Evolutionary conservation across 164 flowering plant genomes (phyloP).

Genomic region (Houttuynia cordata): DNA sequence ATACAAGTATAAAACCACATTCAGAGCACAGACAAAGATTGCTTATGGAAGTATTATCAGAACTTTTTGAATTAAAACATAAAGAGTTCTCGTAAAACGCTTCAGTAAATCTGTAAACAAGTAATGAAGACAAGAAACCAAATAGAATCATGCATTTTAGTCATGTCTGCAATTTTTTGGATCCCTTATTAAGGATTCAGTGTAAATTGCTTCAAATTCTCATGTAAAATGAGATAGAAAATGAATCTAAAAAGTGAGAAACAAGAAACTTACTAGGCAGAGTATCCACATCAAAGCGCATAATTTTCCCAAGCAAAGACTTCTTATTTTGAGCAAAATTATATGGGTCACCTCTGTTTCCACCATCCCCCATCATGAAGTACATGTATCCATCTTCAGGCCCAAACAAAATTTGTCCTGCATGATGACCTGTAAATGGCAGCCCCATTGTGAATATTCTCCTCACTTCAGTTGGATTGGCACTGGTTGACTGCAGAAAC

Average conservation of each 20-base stretch:
- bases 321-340: slow-evolving; percentile 81
- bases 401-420: slow-evolving; percentile 84
- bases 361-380: slow-evolving; percentile 92
- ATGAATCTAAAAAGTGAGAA: neutral
- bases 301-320: slow-evolving; percentile 79
- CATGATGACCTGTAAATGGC: slow-evolving; percentile 62
- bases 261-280: slow-evolving; percentile 56
- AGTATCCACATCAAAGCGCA: slow-evolving; percentile 70
- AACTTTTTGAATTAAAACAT: too few relatives aligned
- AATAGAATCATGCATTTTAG: neutral
- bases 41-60: too few relatives aligned
- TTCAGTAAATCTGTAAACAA: too few relatives aligned
- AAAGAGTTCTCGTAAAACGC: too few relatives aligned
- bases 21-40: too few relatives aligned
- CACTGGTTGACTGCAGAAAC: slow-evolving; percentile 43
- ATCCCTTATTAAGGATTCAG: too few relatives aligned
- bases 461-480: slow-evolving; percentile 68
- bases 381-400: slow-evolving; percentile 78
- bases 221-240: neutral
- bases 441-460: slow-evolving; percentile 93
- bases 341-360: slow-evolving; percentile 50
- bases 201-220: neutral
- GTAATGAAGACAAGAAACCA: neutral
- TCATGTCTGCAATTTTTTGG: too few relatives aligned
- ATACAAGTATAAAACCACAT: too few relatives aligned